Conservation (phyloP, 768 basidiomycete species). For the Thelephora ganbajun region DNA sequence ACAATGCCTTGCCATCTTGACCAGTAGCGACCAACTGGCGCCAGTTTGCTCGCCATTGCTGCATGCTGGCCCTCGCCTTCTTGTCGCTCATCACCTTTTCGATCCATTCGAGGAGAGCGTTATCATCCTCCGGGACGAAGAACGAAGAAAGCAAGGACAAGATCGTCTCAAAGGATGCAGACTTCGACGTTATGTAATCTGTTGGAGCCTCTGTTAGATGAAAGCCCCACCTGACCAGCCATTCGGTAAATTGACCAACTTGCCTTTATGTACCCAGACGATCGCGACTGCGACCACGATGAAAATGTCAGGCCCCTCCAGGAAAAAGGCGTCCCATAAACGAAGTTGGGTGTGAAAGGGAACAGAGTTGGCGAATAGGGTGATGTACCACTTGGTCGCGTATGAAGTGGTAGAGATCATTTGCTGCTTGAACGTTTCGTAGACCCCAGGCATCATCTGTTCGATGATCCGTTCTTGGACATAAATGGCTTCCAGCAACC, state of each 20-base stretch:
- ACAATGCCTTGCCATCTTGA: constrained; percentile 43
- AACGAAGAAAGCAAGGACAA: constrained; percentile 86
- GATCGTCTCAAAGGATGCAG: constrained; percentile 83
- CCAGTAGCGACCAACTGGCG: constrained; percentile 48
- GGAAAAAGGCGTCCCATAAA: constrained; percentile 86
- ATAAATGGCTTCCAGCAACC: constrained; percentile 90
- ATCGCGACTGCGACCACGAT: constrained; percentile 77
- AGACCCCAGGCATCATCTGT: constrained; percentile 81
- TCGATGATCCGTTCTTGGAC: constrained; percentile 86
- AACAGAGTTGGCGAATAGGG: constrained; percentile 88
- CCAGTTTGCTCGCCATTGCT: constrained; percentile 75
- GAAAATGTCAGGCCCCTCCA: constrained; percentile 85
- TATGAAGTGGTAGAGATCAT: constrained; percentile 90
- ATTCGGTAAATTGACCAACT: constrained; percentile 11
- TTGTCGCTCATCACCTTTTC: constrained; percentile 39
- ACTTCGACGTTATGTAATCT: constrained; percentile 74
- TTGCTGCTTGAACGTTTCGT: constrained; percentile 71
- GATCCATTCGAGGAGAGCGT: constrained; percentile 73
- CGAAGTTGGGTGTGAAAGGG: constrained; percentile 92
- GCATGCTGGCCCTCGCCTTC: constrained; percentile 60
- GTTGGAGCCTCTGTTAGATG: not conserved
- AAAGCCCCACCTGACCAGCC: not conserved
- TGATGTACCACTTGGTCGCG: constrained; percentile 99
- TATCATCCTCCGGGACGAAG: constrained; percentile 87
- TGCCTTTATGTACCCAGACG: constrained; percentile 84